Conservation (phyloP, 202 grass and related monocot genomes). For the Carex arenaria region DNA sequence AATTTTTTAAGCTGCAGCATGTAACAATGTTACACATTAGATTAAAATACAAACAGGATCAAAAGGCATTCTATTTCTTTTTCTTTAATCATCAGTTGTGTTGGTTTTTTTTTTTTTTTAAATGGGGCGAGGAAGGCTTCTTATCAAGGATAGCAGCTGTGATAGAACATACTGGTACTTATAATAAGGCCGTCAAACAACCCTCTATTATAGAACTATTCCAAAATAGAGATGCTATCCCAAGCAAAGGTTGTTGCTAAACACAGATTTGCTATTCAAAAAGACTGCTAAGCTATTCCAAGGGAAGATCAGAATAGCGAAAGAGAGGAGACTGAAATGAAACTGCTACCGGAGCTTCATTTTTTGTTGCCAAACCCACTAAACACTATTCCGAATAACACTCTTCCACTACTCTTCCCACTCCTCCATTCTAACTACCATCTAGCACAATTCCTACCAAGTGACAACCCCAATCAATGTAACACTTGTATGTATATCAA, state of each 20-base stretch:
- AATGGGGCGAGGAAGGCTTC: not conserved
- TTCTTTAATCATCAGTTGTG: not conserved
- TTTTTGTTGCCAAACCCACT: not conserved
- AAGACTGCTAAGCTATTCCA: too few species aligned
- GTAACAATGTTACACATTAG: not conserved
- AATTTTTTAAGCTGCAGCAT: not conserved
- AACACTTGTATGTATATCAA: too few species aligned
- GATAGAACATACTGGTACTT: not conserved
- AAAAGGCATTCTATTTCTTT: not conserved
- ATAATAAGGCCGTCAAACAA: not conserved
- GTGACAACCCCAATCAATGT: too few species aligned
- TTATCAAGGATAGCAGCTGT: not conserved
- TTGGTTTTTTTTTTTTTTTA: not conserved
- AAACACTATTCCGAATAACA: not conserved
- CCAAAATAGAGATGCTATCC: too few species aligned
- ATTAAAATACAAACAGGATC: not conserved
- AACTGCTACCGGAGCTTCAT: not conserved
- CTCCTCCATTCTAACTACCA: too few species aligned
- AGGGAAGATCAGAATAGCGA: too few species aligned
- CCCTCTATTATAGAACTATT: too few species aligned
- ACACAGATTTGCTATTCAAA: too few species aligned
- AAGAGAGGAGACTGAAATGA: too few species aligned
- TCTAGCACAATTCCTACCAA: too few species aligned
- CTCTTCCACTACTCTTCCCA: not conserved
- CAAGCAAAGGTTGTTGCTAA: too few species aligned